These are phyloP conservation scores for Dendrobium catenatum DNA, from an alignment of 106 monocot species.

Conservation along the genomic window DNA sequence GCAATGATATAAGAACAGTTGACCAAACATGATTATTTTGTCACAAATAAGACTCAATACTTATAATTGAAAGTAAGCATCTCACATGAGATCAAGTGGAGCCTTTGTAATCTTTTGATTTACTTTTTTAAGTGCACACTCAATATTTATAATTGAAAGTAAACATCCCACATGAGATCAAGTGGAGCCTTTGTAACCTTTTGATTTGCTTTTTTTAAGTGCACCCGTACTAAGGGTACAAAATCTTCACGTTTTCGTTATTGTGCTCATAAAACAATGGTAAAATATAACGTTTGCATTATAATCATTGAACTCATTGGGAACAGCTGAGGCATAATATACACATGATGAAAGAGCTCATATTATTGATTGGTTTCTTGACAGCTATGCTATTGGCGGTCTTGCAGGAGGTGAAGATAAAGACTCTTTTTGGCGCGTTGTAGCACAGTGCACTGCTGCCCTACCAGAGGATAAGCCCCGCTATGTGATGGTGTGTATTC, in stretches of 20 bases:
- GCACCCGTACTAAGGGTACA: not conserved
- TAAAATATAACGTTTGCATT: not conserved
- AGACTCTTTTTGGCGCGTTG: conserved; percentile 99
- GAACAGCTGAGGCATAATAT: not conserved
- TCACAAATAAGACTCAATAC: no score
- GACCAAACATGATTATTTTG: no score
- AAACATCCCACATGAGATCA: no score
- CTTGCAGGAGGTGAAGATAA: conserved; percentile 99
- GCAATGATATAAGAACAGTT: no score
- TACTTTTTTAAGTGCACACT: no score
- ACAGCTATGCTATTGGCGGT: conserved; percentile 98
- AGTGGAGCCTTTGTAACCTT: no score
- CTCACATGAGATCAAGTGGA: no score
- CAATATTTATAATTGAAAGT: no score
- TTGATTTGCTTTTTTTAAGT: no score
- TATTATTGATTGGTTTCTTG: conserved; percentile 17
- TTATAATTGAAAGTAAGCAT: no score
- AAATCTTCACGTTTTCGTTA: not conserved
- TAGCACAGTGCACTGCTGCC: conserved; percentile 91
- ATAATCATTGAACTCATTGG: not conserved
- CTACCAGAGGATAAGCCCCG: conserved; percentile 94
- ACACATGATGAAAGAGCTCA: conserved; percentile 11
- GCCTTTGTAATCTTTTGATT: no score
- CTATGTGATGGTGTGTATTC: conserved; percentile 77
- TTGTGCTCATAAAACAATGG: not conserved